phyloP scores from a whole-genome alignment of 2,329 filamentous ascomycete genomes.

The Monosporascus ibericus region DNA sequence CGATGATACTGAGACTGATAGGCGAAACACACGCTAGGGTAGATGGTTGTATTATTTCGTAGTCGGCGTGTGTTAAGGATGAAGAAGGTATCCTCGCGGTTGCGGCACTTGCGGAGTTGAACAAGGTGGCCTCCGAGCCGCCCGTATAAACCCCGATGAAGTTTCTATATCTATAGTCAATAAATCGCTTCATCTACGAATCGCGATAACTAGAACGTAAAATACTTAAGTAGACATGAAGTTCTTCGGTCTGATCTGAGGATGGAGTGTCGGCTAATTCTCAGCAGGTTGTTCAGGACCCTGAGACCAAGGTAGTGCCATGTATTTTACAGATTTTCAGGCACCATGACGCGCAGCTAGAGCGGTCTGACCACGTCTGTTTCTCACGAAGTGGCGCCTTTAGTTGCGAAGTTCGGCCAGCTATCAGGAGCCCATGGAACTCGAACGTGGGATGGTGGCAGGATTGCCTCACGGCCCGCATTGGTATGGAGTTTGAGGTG shows the following conservation, averaged over 20 bases:
- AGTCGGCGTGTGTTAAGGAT: background rate
- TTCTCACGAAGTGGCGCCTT: background rate
- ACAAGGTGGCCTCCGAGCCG: background rate
- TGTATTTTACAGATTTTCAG: background rate
- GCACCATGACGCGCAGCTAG: background rate
- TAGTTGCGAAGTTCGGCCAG: conserved; percentile 21
- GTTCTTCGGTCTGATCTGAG: background rate
- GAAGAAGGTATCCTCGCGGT: background rate
- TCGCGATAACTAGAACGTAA: background rate
- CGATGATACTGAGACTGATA: too few relatives aligned
- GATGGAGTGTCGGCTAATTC: background rate
- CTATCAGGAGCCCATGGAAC: conserved; percentile 12
- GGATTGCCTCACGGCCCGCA: conserved; percentile 10
- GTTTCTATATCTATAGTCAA: background rate
- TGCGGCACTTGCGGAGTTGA: background rate
- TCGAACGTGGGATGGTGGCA: conserved; percentile 4
- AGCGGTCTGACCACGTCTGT: background rate
- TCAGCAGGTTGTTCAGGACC: background rate
- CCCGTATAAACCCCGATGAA: background rate
- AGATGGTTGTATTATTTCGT: too few relatives aligned
- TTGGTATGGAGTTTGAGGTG: conserved; percentile 15
- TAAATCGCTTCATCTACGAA: background rate
- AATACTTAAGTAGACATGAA: background rate
- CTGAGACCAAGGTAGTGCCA: background rate
- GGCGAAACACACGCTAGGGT: too few relatives aligned